phyloP scores from a whole-genome alignment of 441 rosid species.

The Mallotus repandus region DNA sequence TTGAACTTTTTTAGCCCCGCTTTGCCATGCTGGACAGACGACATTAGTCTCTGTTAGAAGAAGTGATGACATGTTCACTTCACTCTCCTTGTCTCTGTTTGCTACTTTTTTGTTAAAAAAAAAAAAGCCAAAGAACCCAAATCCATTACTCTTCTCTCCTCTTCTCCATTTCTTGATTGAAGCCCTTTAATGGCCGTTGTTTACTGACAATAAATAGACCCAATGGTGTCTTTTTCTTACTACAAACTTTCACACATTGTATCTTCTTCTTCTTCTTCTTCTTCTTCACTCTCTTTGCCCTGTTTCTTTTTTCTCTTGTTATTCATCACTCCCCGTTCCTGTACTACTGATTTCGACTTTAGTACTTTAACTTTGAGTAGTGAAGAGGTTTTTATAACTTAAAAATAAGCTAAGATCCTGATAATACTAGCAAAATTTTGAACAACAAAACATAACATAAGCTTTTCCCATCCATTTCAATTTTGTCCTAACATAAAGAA shows the following conservation, averaged over 20 bases:
- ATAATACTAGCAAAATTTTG: not conserved
- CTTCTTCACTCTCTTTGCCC: not conserved
- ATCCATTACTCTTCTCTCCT: slow-evolving; percentile 12
- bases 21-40: too few relatives aligned
- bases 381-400: not conserved
- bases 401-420: not conserved
- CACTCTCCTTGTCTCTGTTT: too few relatives aligned
- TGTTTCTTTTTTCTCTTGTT: not conserved
- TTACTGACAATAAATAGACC: slow-evolving; percentile 9
- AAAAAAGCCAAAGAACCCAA: too few relatives aligned
- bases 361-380: too few relatives aligned
- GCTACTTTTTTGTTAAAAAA: too few relatives aligned
- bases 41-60: too few relatives aligned
- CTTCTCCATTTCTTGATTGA: not conserved
- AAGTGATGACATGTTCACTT: too few relatives aligned
- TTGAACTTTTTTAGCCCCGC: too few relatives aligned
- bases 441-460: not conserved
- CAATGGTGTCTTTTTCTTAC: slow-evolving; percentile 19
- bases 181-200: slow-evolving; percentile 26
- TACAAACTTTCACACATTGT: slow-evolving; percentile 13
- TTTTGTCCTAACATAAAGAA: not conserved
- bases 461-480: not conserved
- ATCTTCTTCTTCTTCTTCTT: too few relatives aligned
- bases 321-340: too few relatives aligned
- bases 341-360: too few relatives aligned